Percentiles rank a stretch among this genome's conserved stretches.
These are phyloP conservation scores for Aspergillus uvarum DNA, from an alignment of 2,329 filamentous ascomycete species.

Conservation along the genomic window DNA sequence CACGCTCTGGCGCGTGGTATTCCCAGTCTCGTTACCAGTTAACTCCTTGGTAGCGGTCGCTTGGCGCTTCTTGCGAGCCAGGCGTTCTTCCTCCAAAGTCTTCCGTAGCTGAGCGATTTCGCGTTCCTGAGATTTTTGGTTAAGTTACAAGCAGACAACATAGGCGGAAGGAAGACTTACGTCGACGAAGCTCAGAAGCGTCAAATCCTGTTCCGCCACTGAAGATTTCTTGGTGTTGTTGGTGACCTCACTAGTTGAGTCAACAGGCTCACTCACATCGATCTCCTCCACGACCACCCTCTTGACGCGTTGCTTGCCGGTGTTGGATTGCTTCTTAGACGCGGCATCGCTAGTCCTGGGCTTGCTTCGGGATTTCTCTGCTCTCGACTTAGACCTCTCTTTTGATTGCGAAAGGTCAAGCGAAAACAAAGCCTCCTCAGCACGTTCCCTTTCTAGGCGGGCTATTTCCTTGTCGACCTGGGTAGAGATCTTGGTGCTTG, in stretches of 20 bases:
- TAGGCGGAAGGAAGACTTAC: slow-evolving; percentile 26
- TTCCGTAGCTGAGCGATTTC: slow-evolving; percentile 56
- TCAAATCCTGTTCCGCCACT: slow-evolving; percentile 43
- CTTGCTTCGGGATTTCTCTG: slow-evolving; percentile 20
- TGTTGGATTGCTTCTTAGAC: slow-evolving; percentile 36
- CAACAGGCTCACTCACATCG: slow-evolving; percentile 32
- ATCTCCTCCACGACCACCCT: slow-evolving; percentile 38
- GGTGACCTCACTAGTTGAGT: slow-evolving; percentile 26
- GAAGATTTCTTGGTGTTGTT: slow-evolving; percentile 30
- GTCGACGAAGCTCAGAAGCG: slow-evolving; percentile 57
- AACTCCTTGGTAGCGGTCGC: slow-evolving; percentile 31
- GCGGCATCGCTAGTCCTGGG: slow-evolving; percentile 20
- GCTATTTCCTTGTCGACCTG: slow-evolving; percentile 40
- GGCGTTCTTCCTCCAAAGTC: slow-evolving; percentile 55
- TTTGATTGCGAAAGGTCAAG: slow-evolving; percentile 31
- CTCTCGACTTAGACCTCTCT: slow-evolving; percentile 23
- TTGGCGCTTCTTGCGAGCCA: slow-evolving; percentile 44
- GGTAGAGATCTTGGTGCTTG: slow-evolving; percentile 31
- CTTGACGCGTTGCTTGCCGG: slow-evolving; percentile 42
- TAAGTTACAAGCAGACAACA: background rate
- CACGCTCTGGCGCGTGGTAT: slow-evolving; percentile 38
- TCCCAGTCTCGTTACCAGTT: slow-evolving; percentile 41
- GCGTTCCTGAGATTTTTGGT: slow-evolving; percentile 30
- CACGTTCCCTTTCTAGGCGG: slow-evolving; percentile 37
- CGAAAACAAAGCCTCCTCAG: slow-evolving; percentile 41